These are phyloP conservation scores for Blumeriella jaapii DNA, from an alignment of 2,329 filamentous ascomycete species.

Conservation along the genomic window DNA sequence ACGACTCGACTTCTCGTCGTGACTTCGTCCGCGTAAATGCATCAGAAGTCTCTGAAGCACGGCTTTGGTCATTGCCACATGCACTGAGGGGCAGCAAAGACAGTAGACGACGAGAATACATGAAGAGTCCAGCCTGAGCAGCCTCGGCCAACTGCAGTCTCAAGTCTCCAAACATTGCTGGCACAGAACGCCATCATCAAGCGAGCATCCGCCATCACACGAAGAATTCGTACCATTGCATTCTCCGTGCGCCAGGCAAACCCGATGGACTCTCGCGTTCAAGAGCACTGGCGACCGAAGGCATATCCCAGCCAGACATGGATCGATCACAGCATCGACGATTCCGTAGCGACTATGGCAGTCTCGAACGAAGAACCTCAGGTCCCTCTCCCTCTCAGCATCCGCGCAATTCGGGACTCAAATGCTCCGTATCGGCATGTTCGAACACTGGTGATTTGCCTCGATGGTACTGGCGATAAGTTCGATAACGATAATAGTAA, in stretches of 20 bases:
- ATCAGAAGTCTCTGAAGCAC: too few species aligned
- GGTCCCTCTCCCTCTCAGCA: constrained; percentile 2
- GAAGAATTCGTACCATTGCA: not conserved
- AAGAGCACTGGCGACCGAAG: constrained; percentile 5
- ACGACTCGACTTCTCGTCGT: too few species aligned
- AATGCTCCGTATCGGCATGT: not conserved
- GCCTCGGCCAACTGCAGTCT: too few species aligned
- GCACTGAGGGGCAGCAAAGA: too few species aligned
- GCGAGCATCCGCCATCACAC: not conserved
- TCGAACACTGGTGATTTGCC: constrained; percentile 10
- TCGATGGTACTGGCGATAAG: constrained; percentile 35
- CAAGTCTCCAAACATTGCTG: too few species aligned
- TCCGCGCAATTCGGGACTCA: constrained; percentile 4
- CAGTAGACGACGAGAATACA: too few species aligned
- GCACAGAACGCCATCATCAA: too few species aligned
- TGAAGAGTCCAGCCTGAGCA: too few species aligned
- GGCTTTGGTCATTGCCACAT: too few species aligned
- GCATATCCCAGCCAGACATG: constrained; percentile 1
- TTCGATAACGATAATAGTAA: constrained; percentile 33
- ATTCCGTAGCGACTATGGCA: not conserved
- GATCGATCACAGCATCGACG: not conserved
- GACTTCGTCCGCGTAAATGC: too few species aligned
- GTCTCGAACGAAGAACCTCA: not conserved
- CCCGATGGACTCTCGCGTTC: constrained; percentile 1
- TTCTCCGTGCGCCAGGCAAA: not conserved